Base-by-base conservation (phyloP, 2,329 filamentous ascomycete species). In the Aspergillus alliaceus region DNA sequence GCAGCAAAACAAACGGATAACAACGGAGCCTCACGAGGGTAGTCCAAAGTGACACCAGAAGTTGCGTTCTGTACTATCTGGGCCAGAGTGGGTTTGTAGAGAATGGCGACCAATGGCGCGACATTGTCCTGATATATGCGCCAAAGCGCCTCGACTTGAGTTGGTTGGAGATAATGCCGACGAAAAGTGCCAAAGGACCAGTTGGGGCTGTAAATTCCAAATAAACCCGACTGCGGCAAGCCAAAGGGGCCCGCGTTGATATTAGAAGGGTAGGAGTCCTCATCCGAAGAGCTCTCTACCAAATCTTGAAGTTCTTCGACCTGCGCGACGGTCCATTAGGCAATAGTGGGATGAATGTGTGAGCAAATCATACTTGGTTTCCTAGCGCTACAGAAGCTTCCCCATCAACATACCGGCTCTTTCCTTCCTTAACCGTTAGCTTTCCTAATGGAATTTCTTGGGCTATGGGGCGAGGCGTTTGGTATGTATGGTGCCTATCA, bases 101-200 rank as follows among this genome's bases (percentile, higher is more conserved):
- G 32, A 6, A 68, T 51, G 11, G 55, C 46, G 11, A 68, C 61
- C 31, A 69, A 18, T 5, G 65, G 64, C 2, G 62, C 61, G 7
- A 67, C 64, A 51, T 64, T 66, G 11, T 53, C 22, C 9, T 61
- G 31, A 18, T 64, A 67, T 8, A 60, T 31, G 11, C 9, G 15
- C 64, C 65, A 68, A 20, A 67, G 12, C 35, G 31, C n/a, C 18
- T 56, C 15, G 1, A 61, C 47, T 1, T 53, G 59, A 12, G 24
- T n/a, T 2, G 53, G 39, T 18, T 56, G 53, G 6, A 54, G 47
- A 34, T 51, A 31, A 14, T 15, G 15, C 1, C 24, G 8, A 4
- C 12, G 6, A 14, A 2, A n/a, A 4, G 3, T 27, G 4, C 2
- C 18, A 8, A 12, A 8, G 3, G 42, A 27, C 42, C 14, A 20